Conservation (phyloP, 108 stramenopile genomes). For the Epipyxis sp. region DNA sequence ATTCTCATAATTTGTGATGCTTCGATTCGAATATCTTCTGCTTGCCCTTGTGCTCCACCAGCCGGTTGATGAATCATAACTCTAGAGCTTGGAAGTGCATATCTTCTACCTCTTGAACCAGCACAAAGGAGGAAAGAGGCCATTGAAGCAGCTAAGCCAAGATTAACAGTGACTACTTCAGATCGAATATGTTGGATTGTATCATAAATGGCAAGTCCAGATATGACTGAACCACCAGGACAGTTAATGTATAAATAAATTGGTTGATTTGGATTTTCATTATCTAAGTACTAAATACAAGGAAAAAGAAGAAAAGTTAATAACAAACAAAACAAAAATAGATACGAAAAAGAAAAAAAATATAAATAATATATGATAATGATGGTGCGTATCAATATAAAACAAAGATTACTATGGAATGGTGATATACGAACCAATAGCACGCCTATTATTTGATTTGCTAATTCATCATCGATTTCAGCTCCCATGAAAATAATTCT, state of each 20-base stretch:
- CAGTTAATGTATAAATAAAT: conserved; percentile 98
- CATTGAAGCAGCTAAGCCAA: conserved; percentile 95
- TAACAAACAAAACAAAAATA: not conserved
- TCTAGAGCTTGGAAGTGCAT: conserved; percentile 84
- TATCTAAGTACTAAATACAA: conserved; percentile 86
- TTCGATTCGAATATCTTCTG: conserved; percentile 93
- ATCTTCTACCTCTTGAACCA: conserved; percentile 77
- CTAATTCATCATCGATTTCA: conserved; percentile 96
- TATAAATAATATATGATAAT: not conserved
- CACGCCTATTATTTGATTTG: conserved; percentile 89
- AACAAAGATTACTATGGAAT: not conserved
- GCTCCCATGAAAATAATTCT: conserved; percentile 96
- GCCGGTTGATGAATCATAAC: conserved; percentile 99
- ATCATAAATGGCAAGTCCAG: conserved; percentile 94
- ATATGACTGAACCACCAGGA: conserved; percentile 93
- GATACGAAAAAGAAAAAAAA: not conserved
- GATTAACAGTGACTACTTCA: conserved; percentile 87
- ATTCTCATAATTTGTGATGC: conserved; percentile 95
- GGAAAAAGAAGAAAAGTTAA: not conserved
- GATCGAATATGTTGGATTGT: conserved; percentile 89
- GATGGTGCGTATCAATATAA: not conserved
- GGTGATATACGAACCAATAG: conserved; percentile 44
- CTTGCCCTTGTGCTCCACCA: conserved; percentile 97
- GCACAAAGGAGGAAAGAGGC: conserved; percentile 92
- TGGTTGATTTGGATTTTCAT: conserved; percentile 86